phyloP scores from a whole-genome alignment of 2,329 filamentous ascomycete species.

The Penicillium paneum region DNA sequence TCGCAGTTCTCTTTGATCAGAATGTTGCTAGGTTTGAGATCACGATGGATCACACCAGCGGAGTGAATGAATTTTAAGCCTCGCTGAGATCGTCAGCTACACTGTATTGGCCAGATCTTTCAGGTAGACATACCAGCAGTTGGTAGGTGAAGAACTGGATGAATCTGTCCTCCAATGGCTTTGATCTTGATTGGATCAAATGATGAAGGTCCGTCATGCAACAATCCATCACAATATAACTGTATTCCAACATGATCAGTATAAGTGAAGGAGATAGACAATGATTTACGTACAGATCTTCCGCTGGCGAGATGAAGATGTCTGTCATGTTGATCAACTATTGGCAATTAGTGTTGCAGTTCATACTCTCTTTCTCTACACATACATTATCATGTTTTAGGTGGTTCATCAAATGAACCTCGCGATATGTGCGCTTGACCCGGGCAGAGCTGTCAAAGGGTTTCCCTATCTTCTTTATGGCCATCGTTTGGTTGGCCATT shows the following conservation, averaged over 20 bases:
- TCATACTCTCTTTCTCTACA: background rate
- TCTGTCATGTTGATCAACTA: slow-evolving; percentile 8
- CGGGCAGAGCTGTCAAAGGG: background rate
- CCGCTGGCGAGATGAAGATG: slow-evolving; percentile 8
- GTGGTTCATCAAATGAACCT: slow-evolving; percentile 1
- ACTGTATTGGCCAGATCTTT: too few relatives aligned
- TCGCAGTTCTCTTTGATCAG: slow-evolving; percentile 99
- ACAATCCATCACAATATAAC: slow-evolving; percentile 8
- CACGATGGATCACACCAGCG: slow-evolving; percentile 81
- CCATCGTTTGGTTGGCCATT: background rate
- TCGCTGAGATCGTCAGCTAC: slow-evolving; percentile 55
- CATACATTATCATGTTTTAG: slow-evolving; percentile 13
- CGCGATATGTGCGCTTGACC: slow-evolving; percentile 9
- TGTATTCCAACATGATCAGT: background rate
- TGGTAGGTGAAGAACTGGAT: slow-evolving; percentile 10
- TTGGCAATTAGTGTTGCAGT: background rate
- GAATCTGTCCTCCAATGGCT: slow-evolving; percentile 1
- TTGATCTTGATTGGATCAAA: background rate
- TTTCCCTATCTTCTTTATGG: slow-evolving; percentile 4
- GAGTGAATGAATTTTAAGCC: slow-evolving; percentile 98
- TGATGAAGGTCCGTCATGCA: slow-evolving; percentile 7
- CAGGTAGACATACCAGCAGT: background rate
- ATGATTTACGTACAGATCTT: slow-evolving; percentile 1
- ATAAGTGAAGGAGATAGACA: background rate
- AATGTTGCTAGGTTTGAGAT: slow-evolving; percentile 85